phyloP scores from a whole-genome alignment of 2,329 filamentous ascomycete genomes.

The Apiospora aurea region DNA sequence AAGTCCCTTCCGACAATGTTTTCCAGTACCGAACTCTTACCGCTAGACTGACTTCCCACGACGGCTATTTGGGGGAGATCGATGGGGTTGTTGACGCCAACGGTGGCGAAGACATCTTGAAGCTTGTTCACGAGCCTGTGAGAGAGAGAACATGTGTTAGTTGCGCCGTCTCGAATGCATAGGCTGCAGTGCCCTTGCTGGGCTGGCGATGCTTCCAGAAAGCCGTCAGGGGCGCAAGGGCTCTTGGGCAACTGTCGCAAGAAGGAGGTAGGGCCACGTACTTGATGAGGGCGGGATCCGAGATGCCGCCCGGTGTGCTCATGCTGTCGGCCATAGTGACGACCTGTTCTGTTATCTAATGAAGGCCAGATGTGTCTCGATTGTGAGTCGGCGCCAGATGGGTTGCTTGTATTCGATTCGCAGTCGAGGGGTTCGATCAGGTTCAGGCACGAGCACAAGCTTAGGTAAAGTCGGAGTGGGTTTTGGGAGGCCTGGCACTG shows the following conservation, averaged over 20 bases:
- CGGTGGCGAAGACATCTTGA: constrained; percentile 98
- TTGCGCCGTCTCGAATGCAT: neutral
- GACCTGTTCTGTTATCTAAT: constrained; percentile 19
- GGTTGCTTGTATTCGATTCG: constrained; percentile 15
- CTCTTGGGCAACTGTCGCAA: constrained; percentile 30
- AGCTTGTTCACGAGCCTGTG: constrained; percentile 92
- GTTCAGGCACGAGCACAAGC: neutral
- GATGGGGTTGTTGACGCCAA: constrained; percentile 96
- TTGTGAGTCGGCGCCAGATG: constrained; percentile 13
- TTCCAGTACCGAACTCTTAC: constrained; percentile 65
- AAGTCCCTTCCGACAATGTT: constrained; percentile 78
- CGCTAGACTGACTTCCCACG: constrained; percentile 60
- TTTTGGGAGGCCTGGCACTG: neutral
- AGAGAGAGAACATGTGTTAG: constrained; percentile 39
- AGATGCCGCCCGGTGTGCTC: constrained; percentile 63
- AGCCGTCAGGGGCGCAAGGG: constrained; percentile 32
- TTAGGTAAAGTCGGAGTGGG: constrained; percentile 7
- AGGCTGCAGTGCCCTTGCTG: neutral
- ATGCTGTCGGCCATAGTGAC: constrained; percentile 43
- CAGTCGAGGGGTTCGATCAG: constrained; percentile 13
- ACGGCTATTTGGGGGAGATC: constrained; percentile 52
- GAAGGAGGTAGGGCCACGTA: constrained; percentile 44
- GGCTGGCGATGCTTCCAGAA: neutral
- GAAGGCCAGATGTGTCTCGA: neutral
- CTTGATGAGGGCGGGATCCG: constrained; percentile 72